These are phyloP conservation scores for Meyerozyma elateridarum DNA, from an alignment of 1,139 yeast species.

Conservation along the genomic window DNA sequence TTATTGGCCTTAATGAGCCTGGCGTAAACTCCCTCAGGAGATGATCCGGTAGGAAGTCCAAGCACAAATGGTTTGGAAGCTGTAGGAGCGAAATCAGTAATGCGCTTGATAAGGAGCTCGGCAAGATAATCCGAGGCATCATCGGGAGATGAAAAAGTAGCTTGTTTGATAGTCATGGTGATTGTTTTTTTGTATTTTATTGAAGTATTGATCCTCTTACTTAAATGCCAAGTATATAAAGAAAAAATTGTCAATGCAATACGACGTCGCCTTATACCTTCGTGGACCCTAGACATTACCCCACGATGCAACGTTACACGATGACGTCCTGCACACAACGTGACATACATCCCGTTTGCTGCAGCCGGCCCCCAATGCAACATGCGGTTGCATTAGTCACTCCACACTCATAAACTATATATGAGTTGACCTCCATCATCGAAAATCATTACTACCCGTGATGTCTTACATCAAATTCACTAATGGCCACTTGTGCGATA, in stretches of 20 bases:
- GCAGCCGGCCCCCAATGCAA: neutral
- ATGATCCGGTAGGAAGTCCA: constrained; percentile 64
- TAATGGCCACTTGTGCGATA: constrained; percentile 50
- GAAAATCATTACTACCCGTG: neutral
- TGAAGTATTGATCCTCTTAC: no score
- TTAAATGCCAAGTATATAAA: no score
- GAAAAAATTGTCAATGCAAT: no score
- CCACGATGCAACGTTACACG: constrained; percentile 4
- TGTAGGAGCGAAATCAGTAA: constrained; percentile 46
- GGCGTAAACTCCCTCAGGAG: constrained; percentile 57
- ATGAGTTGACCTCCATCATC: neutral
- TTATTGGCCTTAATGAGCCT: constrained; percentile 44
- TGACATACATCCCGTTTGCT: neutral
- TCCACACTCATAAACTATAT: neutral
- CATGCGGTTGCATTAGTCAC: constrained; percentile 2
- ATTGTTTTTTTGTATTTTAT: no score
- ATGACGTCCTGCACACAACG: neutral
- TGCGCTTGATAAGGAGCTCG: constrained; percentile 39
- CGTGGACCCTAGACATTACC: no score
- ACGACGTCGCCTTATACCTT: no score
- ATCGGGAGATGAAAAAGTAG: constrained; percentile 31
- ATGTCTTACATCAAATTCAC: constrained; percentile 27
- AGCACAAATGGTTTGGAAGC: constrained; percentile 48
- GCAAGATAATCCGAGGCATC: constrained; percentile 52
- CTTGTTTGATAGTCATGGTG: constrained; percentile 29